These are phyloP conservation scores for Sonneratia alba DNA, from an alignment of 345 rosid genomes.

Conservation along the genomic window DNA sequence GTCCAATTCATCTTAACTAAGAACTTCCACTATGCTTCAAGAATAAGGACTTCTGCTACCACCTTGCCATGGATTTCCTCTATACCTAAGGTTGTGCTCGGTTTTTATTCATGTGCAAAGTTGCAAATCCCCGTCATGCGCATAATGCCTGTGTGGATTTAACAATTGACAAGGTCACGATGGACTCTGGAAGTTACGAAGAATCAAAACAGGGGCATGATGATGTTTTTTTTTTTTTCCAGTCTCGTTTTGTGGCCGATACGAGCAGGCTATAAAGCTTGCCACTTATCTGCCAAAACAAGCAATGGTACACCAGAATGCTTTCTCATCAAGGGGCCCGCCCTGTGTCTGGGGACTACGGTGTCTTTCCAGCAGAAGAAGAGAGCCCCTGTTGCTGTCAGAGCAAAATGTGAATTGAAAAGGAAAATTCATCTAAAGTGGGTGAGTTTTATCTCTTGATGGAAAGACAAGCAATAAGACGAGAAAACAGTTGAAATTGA, in stretches of 20 bases:
- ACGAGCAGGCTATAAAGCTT: no score
- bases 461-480: neutral
- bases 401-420: no score
- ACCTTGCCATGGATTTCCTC: neutral
- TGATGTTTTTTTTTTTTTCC: neutral
- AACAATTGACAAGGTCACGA: neutral
- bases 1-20: neutral
- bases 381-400: slow-evolving; percentile 11
- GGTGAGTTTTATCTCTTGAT: no score
- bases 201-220: neutral
- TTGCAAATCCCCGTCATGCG: neutral
- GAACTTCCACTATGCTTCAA: neutral
- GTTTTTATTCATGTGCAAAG: neutral
- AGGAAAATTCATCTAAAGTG: no score
- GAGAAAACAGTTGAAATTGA: neutral
- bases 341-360: slow-evolving; percentile 1
- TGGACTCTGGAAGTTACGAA: neutral
- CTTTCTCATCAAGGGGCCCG: no score
- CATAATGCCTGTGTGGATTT: neutral
- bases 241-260: no score
- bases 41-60: neutral
- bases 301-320: no score
- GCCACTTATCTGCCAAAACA: no score
- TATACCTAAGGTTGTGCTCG: neutral
- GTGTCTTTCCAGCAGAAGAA: slow-evolving; percentile 16